phyloP scores from a whole-genome alignment of 495 filamentous ascomycete species.

The Monascus purpureus region DNA sequence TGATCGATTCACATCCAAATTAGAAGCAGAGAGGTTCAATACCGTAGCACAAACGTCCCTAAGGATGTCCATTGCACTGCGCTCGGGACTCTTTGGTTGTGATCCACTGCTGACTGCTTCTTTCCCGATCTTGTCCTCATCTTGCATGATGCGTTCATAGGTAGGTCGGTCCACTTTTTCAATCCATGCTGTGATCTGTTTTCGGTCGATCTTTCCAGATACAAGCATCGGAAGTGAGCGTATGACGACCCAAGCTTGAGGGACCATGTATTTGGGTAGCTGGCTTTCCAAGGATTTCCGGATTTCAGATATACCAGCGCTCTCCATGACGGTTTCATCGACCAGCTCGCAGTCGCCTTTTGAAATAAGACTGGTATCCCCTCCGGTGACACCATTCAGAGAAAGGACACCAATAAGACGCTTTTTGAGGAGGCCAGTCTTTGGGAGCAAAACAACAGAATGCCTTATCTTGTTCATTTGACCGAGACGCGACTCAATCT shows the following conservation, averaged over 20 bases:
- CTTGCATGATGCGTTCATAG: constrained; percentile 26
- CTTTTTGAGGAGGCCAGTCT: constrained; percentile 20
- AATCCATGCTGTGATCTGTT: constrained; percentile 30
- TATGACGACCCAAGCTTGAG: constrained; percentile 29
- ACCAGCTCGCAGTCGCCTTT: constrained; percentile 23
- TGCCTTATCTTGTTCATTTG: constrained; percentile 23
- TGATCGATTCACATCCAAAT: constrained; percentile 25
- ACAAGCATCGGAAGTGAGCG: constrained; percentile 32
- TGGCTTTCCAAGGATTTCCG: constrained; percentile 22
- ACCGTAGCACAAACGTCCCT: constrained; percentile 33
- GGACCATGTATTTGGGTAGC: constrained; percentile 36
- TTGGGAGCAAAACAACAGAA: constrained; percentile 32
- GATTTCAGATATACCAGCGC: constrained; percentile 17
- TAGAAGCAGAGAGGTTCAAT: constrained; percentile 27
- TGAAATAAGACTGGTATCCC: constrained; percentile 17
- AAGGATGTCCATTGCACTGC: constrained; percentile 13
- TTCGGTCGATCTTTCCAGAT: constrained; percentile 36
- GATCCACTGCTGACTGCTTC: constrained; percentile 13
- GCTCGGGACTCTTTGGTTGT: constrained; percentile 9
- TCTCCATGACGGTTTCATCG: constrained; percentile 10
- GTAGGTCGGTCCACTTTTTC: constrained; percentile 23
- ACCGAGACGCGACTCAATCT: constrained; percentile 29
- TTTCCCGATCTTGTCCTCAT: constrained; percentile 19
- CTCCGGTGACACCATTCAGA: constrained; percentile 16
- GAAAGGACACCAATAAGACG: constrained; percentile 31